Percentiles rank a stretch among this genome's conserved stretches.
These are phyloP conservation scores for Beauveria rudraprayagi DNA, from an alignment of 2,329 filamentous ascomycete species.

Conservation along the genomic window DNA sequence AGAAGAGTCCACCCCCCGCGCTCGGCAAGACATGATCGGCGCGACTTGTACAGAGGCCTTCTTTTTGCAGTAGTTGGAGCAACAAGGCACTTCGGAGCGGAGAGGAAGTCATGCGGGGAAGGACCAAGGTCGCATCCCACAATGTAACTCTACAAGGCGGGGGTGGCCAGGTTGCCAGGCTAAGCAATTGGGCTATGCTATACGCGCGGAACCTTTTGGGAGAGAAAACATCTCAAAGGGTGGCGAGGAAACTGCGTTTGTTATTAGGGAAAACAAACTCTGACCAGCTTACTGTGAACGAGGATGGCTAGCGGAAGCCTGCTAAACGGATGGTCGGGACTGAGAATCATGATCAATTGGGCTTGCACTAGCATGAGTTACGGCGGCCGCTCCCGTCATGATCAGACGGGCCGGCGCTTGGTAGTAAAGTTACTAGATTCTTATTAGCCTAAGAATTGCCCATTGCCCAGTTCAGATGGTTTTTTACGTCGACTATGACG, in stretches of 20 bases:
- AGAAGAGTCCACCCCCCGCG: not conserved
- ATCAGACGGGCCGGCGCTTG: not conserved
- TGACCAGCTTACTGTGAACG: not conserved
- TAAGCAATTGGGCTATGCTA: not conserved
- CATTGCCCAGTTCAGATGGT: not conserved
- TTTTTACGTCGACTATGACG: not conserved
- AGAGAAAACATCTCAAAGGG: too few species aligned
- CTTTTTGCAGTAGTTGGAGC: not conserved
- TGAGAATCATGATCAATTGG: not conserved
- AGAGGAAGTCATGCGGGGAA: conserved; percentile 8
- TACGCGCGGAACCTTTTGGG: not conserved
- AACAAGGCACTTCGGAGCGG: not conserved
- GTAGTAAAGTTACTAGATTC: not conserved
- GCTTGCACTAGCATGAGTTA: not conserved
- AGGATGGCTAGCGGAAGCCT: too few species aligned
- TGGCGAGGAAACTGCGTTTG: too few species aligned
- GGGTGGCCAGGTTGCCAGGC: not conserved
- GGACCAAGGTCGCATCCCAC: not conserved
- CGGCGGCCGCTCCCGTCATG: not conserved
- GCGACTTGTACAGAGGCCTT: not conserved
- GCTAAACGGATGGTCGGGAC: not conserved
- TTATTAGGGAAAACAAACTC: too few species aligned
- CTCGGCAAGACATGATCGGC: not conserved
- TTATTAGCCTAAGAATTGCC: not conserved
- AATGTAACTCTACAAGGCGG: not conserved